These are phyloP conservation scores for Zoysia japonica DNA, from an alignment of 176 grass and related monocot species.

Conservation along the genomic window DNA sequence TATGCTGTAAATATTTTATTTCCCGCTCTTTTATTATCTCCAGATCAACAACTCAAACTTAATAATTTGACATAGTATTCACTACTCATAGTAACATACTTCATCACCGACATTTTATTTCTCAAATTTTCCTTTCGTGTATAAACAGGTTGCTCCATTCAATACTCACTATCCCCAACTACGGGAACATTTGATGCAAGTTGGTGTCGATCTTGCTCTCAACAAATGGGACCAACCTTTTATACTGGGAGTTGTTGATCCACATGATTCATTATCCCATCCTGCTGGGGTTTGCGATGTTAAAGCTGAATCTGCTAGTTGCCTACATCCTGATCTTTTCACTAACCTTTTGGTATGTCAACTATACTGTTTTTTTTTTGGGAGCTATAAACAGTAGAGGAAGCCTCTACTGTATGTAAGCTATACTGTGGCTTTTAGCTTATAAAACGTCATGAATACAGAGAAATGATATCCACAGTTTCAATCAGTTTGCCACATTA, in stretches of 20 bases:
- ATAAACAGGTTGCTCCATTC: conserved; percentile 91
- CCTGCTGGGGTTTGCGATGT: conserved; percentile 88
- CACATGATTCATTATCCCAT: conserved; percentile 90
- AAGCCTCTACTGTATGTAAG: conserved; percentile 35
- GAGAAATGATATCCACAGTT: background rate
- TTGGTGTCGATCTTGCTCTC: conserved; percentile 65
- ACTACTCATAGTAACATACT: background rate
- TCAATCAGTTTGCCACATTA: background rate
- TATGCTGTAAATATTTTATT: background rate
- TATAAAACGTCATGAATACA: background rate
- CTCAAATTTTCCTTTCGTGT: conserved; percentile 33
- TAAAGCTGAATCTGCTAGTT: conserved; percentile 80
- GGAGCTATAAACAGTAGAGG: no score
- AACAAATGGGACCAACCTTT: conserved; percentile 95
- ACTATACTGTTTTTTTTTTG: background rate
- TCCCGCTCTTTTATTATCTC: background rate
- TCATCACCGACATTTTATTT: background rate
- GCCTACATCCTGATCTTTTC: conserved; percentile 91
- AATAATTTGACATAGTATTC: background rate
- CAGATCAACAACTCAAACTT: background rate
- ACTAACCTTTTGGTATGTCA: conserved; percentile 81
- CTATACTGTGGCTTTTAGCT: conserved; percentile 9
- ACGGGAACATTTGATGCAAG: conserved; percentile 72
- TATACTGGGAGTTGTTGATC: conserved; percentile 91
- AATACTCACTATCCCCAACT: conserved; percentile 91